Percentiles rank a stretch among this genome's conserved stretches.
These are phyloP conservation scores for Mycosphaerella sp. DNA, from an alignment of 2,329 filamentous ascomycete genomes.

Conservation along the genomic window DNA sequence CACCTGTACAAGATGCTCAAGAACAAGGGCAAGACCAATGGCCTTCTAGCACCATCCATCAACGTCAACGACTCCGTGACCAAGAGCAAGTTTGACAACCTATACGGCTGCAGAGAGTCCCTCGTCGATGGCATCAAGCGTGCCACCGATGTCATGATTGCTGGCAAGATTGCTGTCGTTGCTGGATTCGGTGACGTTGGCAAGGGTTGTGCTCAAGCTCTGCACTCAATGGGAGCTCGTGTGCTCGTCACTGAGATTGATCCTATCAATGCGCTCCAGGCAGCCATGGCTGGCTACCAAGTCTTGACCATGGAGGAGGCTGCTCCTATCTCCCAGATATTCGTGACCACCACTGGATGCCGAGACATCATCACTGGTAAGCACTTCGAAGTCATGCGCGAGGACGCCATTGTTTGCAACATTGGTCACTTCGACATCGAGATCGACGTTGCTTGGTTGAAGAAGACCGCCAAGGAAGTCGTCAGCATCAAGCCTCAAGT, in stretches of 20 bases:
- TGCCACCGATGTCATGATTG: conserved; percentile 99
- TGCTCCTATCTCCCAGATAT: conserved; percentile 83
- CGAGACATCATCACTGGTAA: conserved; percentile 88
- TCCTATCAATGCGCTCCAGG: conserved; percentile 99
- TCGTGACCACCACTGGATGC: conserved; percentile 98
- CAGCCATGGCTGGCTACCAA: conserved; percentile 93
- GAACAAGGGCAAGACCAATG: conserved; percentile 61
- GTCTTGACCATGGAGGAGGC: conserved; percentile 98
- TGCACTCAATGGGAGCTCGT: conserved; percentile 94
- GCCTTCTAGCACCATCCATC: conserved; percentile 86
- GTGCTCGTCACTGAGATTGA: conserved; percentile 96
- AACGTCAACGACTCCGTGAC: conserved; percentile 99
- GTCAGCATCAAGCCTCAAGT: conserved; percentile 99
- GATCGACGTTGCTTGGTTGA: conserved; percentile 99
- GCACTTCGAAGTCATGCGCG: conserved; percentile 93
- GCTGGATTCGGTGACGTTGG: conserved; percentile 98
- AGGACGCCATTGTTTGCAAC: conserved; percentile 99
- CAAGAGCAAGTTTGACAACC: conserved; percentile 99
- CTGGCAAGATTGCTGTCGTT: conserved; percentile 95
- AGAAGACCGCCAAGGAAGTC: conserved; percentile 87
- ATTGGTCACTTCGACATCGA: conserved; percentile 99
- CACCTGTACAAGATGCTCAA: conserved; percentile 97
- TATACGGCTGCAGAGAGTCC: conserved; percentile 98
- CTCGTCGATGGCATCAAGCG: conserved; percentile 99
- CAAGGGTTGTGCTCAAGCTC: conserved; percentile 95